phyloP scores from a whole-genome alignment of 164 flowering plant genomes.

The Annona squamosa region DNA sequence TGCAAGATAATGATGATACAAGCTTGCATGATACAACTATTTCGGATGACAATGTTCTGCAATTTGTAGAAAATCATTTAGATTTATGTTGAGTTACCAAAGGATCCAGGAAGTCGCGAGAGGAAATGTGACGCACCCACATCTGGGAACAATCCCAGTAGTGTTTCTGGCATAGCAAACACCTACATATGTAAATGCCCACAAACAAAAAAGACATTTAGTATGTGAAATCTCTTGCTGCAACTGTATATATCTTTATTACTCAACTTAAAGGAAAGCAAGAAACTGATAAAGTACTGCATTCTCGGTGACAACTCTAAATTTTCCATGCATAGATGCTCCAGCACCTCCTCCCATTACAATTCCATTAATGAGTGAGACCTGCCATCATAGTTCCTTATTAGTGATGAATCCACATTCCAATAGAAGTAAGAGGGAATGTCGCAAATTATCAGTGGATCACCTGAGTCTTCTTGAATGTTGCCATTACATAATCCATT shows the following conservation, averaged over 20 bases:
- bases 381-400: constrained; percentile 35
- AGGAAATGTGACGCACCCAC: constrained; percentile 82
- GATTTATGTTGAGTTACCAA: constrained; percentile 40
- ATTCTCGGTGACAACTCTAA: constrained; percentile 85
- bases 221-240: no score
- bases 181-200: constrained; percentile 37
- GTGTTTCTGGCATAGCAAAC: constrained; percentile 97
- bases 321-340: constrained; percentile 81
- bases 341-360: constrained; percentile 98
- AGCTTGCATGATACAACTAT: not conserved
- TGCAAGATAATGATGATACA: constrained; percentile 12
- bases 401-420: not conserved
- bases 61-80: not conserved
- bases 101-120: constrained; percentile 82
- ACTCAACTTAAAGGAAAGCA: no score
- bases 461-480: constrained; percentile 36
- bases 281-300: constrained; percentile 38
- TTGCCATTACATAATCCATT: constrained; percentile 37
- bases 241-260: no score
- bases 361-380: constrained; percentile 90
- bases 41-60: not conserved
- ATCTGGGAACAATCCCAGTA: constrained; percentile 87
- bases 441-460: not conserved
- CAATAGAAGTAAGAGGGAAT: not conserved
- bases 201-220: no score